Conservation (phyloP, 2,329 filamentous ascomycete species). For the Chrysosporium queenslandicum region DNA sequence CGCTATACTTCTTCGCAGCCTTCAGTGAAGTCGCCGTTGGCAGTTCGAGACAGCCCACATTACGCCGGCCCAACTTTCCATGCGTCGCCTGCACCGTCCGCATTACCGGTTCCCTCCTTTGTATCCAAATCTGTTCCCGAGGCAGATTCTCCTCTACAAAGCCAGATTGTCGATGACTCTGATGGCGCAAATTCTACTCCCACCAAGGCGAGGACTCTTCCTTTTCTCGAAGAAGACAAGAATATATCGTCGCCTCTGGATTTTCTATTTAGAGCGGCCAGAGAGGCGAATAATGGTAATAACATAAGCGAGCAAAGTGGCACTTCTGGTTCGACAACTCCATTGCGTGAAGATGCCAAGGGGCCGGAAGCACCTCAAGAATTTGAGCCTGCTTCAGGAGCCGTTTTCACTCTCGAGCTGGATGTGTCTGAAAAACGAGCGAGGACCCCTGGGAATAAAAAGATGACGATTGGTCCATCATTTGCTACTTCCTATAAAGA, state of each 20-base stretch:
- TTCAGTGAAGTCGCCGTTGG: constrained; percentile 37
- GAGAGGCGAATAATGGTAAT: constrained; percentile 51
- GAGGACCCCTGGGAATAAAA: constrained; percentile 24
- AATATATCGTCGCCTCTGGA: constrained; percentile 65
- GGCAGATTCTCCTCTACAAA: constrained; percentile 35
- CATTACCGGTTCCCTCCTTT: constrained; percentile 84
- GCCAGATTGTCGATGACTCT: constrained; percentile 34
- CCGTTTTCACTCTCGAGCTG: constrained; percentile 59
- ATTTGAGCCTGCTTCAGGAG: constrained; percentile 41
- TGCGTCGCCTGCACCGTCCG: constrained; percentile 81
- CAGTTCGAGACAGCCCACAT: constrained; percentile 30
- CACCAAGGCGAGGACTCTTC: constrained; percentile 36
- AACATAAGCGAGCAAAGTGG: constrained; percentile 38
- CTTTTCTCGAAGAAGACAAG: constrained; percentile 32
- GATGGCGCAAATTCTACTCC: constrained; percentile 33
- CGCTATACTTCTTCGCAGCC: constrained; percentile 30
- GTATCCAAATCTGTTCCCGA: constrained; percentile 65
- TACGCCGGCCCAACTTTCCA: constrained; percentile 95
- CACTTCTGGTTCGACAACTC: constrained; percentile 43
- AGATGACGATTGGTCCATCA: constrained; percentile 50
- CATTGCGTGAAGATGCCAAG: constrained; percentile 36
- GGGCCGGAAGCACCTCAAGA: constrained; percentile 25
- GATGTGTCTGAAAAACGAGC: constrained; percentile 43
- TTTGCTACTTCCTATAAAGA: constrained; percentile 52
- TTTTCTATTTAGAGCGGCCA: constrained; percentile 79